A percentile compares a stretch with the other conserved stretches of the same genome.
Conservation (phyloP, 441 rosid genomes). For the Corymbia citriodora region DNA sequence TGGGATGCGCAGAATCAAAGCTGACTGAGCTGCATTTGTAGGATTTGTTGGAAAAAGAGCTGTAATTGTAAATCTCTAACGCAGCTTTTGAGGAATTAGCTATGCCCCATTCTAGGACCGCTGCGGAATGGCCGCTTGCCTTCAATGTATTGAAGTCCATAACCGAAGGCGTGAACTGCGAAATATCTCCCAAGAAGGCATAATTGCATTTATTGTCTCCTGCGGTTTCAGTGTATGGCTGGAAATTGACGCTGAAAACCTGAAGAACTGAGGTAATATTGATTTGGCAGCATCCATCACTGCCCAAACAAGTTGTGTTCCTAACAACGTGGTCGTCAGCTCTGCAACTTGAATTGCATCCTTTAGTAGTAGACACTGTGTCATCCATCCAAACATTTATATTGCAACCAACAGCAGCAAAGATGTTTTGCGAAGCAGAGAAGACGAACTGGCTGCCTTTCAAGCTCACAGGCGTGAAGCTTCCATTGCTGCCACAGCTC, state of each 20-base stretch:
- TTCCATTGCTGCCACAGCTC: background rate
- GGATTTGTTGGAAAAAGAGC: background rate
- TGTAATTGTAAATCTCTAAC: background rate
- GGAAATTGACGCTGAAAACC: background rate
- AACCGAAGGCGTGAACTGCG: accelerated
- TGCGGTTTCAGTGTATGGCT: background rate
- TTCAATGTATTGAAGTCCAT: background rate
- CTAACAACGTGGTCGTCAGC: background rate
- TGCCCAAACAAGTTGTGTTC: background rate
- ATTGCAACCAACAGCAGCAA: background rate
- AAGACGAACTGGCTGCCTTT: background rate
- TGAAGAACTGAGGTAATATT: background rate
- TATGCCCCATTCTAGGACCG: background rate
- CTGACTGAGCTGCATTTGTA: background rate
- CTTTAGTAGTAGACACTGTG: background rate
- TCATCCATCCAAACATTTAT: background rate
- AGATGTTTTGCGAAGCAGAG: background rate
- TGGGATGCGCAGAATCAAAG: background rate
- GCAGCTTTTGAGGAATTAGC: background rate
- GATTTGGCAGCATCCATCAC: background rate
- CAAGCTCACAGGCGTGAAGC: background rate
- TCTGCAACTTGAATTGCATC: background rate
- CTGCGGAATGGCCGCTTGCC: background rate
- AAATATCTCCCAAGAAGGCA: background rate
- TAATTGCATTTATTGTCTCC: background rate